These are phyloP conservation scores for Populus tremula DNA, from an alignment of 345 rosid genomes.

Conservation along the genomic window DNA sequence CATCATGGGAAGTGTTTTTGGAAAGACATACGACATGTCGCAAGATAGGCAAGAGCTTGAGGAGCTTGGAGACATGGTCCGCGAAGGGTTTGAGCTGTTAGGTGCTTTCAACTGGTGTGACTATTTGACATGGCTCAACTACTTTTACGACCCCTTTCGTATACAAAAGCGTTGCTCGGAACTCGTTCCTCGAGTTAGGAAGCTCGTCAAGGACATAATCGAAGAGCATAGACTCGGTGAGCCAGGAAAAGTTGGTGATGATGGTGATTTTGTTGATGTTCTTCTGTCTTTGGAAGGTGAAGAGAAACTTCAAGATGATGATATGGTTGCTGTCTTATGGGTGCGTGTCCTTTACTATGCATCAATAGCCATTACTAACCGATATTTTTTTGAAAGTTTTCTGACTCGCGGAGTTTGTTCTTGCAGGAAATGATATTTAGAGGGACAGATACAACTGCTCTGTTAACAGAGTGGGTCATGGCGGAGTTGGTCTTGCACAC, in stretches of 20 bases:
- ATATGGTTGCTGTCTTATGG: conserved; percentile 89
- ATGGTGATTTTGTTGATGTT: conserved; percentile 75
- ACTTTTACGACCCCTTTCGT: conserved; percentile 54
- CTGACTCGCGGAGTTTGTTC: background rate
- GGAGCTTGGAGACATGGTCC: conserved; percentile 55
- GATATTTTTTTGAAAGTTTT: background rate
- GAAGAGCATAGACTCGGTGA: conserved; percentile 44
- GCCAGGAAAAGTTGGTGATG: conserved; percentile 20
- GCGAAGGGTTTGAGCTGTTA: conserved; percentile 78
- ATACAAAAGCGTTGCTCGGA: conserved; percentile 58
- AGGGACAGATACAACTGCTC: conserved; percentile 87
- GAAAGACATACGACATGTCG: conserved; percentile 47
- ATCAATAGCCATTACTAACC: no score
- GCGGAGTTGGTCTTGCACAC: conserved; percentile 76
- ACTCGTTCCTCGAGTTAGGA: conserved; percentile 68
- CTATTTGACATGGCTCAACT: conserved; percentile 60
- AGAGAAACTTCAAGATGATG: conserved; percentile 70
- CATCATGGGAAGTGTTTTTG: conserved; percentile 88
- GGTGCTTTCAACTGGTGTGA: conserved; percentile 88
- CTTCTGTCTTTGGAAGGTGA: conserved; percentile 69
- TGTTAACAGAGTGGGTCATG: conserved; percentile 88
- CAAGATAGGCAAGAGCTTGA: conserved; percentile 36
- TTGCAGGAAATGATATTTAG: conserved; percentile 85
- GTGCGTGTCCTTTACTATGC: conserved; percentile 26
- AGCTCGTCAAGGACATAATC: conserved; percentile 51